phyloP scores from a whole-genome alignment of 106 monocot species.

The Dendrobium nobile region DNA sequence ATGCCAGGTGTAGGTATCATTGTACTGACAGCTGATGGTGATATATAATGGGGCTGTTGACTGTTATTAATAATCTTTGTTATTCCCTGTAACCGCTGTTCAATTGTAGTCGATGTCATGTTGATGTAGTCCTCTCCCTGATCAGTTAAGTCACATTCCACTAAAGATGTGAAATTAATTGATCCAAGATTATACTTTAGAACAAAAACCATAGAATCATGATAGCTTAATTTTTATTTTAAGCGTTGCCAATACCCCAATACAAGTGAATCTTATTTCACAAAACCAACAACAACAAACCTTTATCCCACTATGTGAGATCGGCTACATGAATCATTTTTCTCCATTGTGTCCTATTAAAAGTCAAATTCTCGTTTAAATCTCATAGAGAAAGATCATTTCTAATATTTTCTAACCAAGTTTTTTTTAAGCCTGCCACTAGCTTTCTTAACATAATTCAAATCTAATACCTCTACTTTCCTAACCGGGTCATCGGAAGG shows the following conservation, averaged over 20 bases:
- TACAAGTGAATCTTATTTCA: background rate
- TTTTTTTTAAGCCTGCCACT: too few relatives aligned
- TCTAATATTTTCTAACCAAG: too few relatives aligned
- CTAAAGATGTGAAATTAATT: background rate
- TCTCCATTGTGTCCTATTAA: too few relatives aligned
- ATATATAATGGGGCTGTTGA: slow-evolving; percentile 28
- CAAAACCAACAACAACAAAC: background rate
- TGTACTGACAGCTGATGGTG: slow-evolving; percentile 39
- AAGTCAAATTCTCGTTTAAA: too few relatives aligned
- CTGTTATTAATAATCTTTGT: slow-evolving; percentile 31
- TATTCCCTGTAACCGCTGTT: slow-evolving; percentile 38
- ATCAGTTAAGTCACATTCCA: background rate
- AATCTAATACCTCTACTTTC: too few relatives aligned
- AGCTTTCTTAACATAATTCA: too few relatives aligned
- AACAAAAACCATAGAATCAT: background rate
- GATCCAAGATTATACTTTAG: background rate
- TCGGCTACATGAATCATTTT: too few relatives aligned
- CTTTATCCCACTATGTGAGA: too few relatives aligned
- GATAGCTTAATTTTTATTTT: background rate
- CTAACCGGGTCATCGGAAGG: too few relatives aligned
- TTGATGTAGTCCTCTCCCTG: slow-evolving; percentile 71
- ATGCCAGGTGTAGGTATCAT: slow-evolving; percentile 97
- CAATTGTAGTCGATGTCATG: slow-evolving; percentile 41
- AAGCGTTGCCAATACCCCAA: background rate
- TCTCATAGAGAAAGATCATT: too few relatives aligned